phyloP scores from a whole-genome alignment of 2,329 filamentous ascomycete genomes.

The Purpureocillium lavendulum region DNA sequence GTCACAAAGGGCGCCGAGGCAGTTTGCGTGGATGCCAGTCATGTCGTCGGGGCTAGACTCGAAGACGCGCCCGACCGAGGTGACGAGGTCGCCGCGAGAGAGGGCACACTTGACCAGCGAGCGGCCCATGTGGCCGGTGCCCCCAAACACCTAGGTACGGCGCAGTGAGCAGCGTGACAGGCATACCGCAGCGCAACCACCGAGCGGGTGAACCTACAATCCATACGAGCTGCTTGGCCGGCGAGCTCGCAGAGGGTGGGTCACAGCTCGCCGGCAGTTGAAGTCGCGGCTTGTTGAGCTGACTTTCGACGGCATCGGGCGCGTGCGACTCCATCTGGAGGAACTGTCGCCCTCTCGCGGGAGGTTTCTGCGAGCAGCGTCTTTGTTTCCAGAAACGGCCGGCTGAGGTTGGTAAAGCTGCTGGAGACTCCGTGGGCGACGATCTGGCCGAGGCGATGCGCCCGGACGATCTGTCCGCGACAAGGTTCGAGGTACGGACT shows the following conservation, averaged over 20 bases:
- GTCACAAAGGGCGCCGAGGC: slow-evolving; percentile 79
- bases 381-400: too few relatives aligned
- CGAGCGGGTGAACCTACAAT: too few relatives aligned
- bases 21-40: slow-evolving; percentile 62
- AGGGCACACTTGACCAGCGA: slow-evolving; percentile 80
- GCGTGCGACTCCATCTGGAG: slow-evolving; percentile 8
- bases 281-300: slow-evolving; percentile 23
- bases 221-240: slow-evolving; percentile 75
- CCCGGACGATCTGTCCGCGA: too few relatives aligned
- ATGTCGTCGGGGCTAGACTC: slow-evolving; percentile 69
- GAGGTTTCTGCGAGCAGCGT: too few relatives aligned
- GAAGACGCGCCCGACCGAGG: slow-evolving; percentile 74
- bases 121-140: slow-evolving; percentile 93
- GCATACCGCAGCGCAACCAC: too few relatives aligned
- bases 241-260: slow-evolving; percentile 64
- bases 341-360: too few relatives aligned
- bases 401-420: too few relatives aligned
- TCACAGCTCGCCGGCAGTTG: slow-evolving; percentile 74
- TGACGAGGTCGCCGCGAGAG: slow-evolving; percentile 72
- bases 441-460: too few relatives aligned
- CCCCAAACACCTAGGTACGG: slow-evolving; percentile 70
- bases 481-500: too few relatives aligned
- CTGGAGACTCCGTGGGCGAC: too few relatives aligned
- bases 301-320: slow-evolving; percentile 15
- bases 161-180: too few relatives aligned